These are phyloP conservation scores for Globisporangium iwayamae DNA, from an alignment of 352 stramenopile species.

Conservation along the genomic window DNA sequence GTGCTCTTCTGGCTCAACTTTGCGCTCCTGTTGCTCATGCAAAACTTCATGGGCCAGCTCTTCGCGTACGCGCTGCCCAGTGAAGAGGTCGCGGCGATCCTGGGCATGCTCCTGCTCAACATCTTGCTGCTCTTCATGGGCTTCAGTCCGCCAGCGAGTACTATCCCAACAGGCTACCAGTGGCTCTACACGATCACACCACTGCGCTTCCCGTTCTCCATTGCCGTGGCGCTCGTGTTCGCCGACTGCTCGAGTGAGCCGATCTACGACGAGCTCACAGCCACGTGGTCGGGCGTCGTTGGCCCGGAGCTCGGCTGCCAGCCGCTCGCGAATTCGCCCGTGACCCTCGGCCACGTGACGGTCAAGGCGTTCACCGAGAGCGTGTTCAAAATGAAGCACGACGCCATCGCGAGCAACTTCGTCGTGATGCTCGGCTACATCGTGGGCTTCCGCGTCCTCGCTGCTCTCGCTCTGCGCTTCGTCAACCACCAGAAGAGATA, in stretches of 20 bases:
- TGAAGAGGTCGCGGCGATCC: conserved; percentile 26
- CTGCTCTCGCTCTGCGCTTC: neutral
- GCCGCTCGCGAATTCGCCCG: too few species aligned
- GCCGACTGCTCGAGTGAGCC: neutral
- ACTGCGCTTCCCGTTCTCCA: too few species aligned
- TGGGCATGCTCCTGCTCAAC: neutral
- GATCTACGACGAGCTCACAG: neutral
- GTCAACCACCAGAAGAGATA: neutral
- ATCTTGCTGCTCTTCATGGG: conserved; percentile 1
- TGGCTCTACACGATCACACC: too few species aligned
- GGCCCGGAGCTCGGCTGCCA: too few species aligned
- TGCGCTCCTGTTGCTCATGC: conserved; percentile 37
- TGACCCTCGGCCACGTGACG: too few species aligned
- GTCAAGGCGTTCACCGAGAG: too few species aligned
- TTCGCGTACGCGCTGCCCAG: conserved; percentile 43
- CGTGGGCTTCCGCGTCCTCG: neutral
- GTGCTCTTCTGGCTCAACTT: conserved; percentile 70
- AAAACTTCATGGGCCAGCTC: conserved; percentile 63
- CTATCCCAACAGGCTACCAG: too few species aligned
- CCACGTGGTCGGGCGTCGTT: too few species aligned
- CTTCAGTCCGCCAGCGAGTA: conserved; percentile 12
- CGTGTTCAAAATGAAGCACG: conserved; percentile 5
- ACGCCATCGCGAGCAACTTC: neutral
- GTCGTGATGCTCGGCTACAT: neutral
- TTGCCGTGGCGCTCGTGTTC: too few species aligned